A percentile compares a stretch with the other conserved stretches of the same genome.
Evolutionary conservation across 176 grass and related monocot species (phyloP).

Genomic region (sorghum (Sorghum bicolor)): DNA sequence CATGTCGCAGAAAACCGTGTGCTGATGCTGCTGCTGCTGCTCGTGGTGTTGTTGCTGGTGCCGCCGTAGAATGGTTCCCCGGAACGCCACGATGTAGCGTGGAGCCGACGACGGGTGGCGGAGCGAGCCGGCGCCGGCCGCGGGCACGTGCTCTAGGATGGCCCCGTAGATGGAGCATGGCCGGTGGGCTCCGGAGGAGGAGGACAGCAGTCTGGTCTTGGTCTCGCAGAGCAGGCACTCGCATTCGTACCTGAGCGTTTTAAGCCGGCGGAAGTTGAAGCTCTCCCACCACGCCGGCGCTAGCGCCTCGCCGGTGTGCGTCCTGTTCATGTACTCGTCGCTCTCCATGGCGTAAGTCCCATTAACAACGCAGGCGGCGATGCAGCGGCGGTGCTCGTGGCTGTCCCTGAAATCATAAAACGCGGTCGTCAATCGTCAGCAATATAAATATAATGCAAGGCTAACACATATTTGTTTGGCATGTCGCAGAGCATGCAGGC

Average conservation of each 20-base stretch:
- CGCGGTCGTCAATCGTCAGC: not conserved
- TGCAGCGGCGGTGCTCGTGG: constrained; percentile 27
- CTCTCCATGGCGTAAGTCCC: not conserved
- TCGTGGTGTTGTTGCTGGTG: not conserved
- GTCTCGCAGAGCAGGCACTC: not conserved
- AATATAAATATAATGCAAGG: too few relatives aligned
- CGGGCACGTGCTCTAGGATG: not conserved
- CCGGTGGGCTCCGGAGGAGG: not conserved
- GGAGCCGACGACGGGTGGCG: not conserved
- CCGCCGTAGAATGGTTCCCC: constrained; percentile 2
- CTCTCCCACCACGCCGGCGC: constrained; percentile 34
- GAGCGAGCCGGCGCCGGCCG: not conserved
- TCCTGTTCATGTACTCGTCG: not conserved
- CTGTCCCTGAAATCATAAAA: not conserved
- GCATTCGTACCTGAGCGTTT: not conserved
- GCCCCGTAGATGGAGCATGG: not conserved
- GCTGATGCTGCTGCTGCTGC: not conserved
- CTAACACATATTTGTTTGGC: too few relatives aligned
- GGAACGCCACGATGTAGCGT: constrained; percentile 13
- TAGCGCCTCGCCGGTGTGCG: not conserved
- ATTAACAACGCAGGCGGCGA: constrained; percentile 17
- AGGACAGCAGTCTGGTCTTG: not conserved
- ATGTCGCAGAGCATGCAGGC: too few relatives aligned
- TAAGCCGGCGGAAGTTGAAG: constrained; percentile 6
- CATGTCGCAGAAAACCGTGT: not conserved